Conservation (phyloP, 108 stramenopile genomes). For the Nitzschia inconspicua region DNA sequence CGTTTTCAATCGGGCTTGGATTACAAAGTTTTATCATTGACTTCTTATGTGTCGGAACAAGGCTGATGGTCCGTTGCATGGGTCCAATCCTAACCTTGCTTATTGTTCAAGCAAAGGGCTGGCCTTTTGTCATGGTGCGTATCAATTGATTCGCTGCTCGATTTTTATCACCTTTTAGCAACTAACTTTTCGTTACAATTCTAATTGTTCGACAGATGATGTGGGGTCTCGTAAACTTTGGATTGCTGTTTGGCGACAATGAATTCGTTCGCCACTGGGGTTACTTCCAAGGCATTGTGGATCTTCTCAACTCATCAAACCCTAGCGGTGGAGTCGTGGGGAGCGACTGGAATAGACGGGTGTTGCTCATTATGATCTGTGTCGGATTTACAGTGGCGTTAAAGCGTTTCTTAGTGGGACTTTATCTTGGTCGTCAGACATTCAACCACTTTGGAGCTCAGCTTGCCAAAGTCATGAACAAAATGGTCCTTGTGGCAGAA, state of each 20-base stretch:
- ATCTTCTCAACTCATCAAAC: slow-evolving; percentile 25
- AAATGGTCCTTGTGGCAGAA: slow-evolving; percentile 61
- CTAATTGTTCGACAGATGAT: too few species aligned
- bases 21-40: slow-evolving; percentile 36
- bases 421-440: slow-evolving; percentile 55
- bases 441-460: slow-evolving; percentile 46
- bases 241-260: slow-evolving; percentile 21
- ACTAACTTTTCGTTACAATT: slow-evolving; percentile 1
- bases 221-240: slow-evolving; percentile 27
- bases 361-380: slow-evolving; percentile 27
- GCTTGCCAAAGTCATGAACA: slow-evolving; percentile 53
- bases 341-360: slow-evolving; percentile 9
- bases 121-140: slow-evolving; percentile 41
- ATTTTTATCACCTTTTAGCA: slow-evolving; percentile 10
- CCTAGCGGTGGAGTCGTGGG: slow-evolving; percentile 23
- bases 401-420: slow-evolving; percentile 55
- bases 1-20: slow-evolving; percentile 18
- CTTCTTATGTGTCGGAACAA: slow-evolving; percentile 26
- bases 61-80: slow-evolving; percentile 11
- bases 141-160: background rate
- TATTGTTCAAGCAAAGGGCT: slow-evolving; percentile 41
- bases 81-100: slow-evolving; percentile 34
- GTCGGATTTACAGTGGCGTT: slow-evolving; percentile 45
- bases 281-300: slow-evolving; percentile 22
- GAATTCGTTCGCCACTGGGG: slow-evolving; percentile 28